Percentiles rank a stretch among this genome's conserved stretches.
phyloP scores from a whole-genome alignment of 768 basidiomycete species.

The Pholiota conissans region DNA sequence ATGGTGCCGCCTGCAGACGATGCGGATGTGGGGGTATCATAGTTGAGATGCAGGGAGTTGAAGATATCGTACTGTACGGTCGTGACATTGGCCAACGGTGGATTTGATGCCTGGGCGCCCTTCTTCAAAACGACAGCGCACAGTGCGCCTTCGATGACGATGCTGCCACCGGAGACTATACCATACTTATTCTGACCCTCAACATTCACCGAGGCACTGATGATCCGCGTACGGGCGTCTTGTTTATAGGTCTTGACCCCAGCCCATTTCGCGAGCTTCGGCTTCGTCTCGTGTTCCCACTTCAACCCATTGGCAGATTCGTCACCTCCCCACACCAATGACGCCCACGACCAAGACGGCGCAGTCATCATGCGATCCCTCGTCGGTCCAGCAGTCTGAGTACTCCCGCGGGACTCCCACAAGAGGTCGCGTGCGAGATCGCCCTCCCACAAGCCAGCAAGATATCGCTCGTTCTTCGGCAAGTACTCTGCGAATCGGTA shows the following conservation, averaged over 20 bases:
- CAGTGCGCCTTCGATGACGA: constrained; percentile 11
- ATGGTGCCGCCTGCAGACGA: constrained; percentile 4
- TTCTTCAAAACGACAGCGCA: constrained; percentile 3
- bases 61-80: constrained; percentile 5
- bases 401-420: constrained; percentile 13
- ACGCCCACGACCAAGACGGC: constrained; percentile 18
- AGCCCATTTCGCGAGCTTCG: constrained; percentile 14
- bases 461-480: constrained; percentile 11
- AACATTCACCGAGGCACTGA: constrained; percentile 7
- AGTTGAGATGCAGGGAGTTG: constrained; percentile 15
- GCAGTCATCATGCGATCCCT: constrained; percentile 1
- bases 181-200: constrained; percentile 14
- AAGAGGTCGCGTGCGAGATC: constrained; percentile 13
- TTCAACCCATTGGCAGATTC: constrained; percentile 6
- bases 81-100: neutral
- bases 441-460: constrained; percentile 17
- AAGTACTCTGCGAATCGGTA: constrained; percentile 13
- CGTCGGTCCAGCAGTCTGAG: constrained; percentile 4
- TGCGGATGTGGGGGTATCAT: constrained; percentile 9
- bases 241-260: constrained; percentile 11
- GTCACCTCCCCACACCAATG: constrained; percentile 12
- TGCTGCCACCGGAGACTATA: constrained; percentile 5
- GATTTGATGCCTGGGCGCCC: neutral
- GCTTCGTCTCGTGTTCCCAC: constrained; percentile 18
- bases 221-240: constrained; percentile 10